These are phyloP conservation scores for Talaromyces piceae DNA, from an alignment of 2,329 filamentous ascomycete species.

Conservation along the genomic window DNA sequence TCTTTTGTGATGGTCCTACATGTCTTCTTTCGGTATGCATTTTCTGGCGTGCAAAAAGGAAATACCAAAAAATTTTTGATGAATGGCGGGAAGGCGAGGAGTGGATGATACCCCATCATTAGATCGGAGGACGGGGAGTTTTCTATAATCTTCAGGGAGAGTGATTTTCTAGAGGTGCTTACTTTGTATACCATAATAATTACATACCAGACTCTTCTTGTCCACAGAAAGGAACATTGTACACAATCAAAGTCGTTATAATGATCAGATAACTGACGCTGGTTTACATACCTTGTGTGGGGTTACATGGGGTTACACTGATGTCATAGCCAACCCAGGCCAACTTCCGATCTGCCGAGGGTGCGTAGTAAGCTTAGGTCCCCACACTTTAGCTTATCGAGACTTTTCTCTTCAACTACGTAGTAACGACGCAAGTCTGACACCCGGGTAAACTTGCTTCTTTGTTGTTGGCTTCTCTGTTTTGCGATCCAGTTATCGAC, in stretches of 20 bases:
- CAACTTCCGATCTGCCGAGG: not conserved
- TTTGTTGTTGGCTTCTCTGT: not conserved
- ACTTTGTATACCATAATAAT: too few species aligned
- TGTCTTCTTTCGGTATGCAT: not conserved
- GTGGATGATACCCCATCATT: too few species aligned
- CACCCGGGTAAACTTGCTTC: not conserved
- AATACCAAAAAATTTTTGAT: not conserved
- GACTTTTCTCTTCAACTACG: not conserved
- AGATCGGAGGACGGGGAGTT: too few species aligned
- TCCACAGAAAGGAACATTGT: too few species aligned
- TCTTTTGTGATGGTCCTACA: not conserved
- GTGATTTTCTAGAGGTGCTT: too few species aligned
- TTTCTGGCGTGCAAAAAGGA: constrained; percentile 3
- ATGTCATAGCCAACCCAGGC: not conserved
- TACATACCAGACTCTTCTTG: too few species aligned
- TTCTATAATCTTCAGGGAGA: too few species aligned
- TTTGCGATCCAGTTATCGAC: not conserved
- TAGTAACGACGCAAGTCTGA: constrained; percentile 11
- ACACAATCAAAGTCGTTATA: too few species aligned
- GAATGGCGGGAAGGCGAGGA: not conserved
- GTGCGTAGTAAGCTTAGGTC: not conserved
- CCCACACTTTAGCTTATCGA: not conserved
- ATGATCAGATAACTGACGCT: too few species aligned
- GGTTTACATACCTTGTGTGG: too few species aligned
- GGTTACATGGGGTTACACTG: too few species aligned